Base-by-base conservation (phyloP, 2,329 filamentous ascomycete species). In the Colletotrichum sp. region DNA sequence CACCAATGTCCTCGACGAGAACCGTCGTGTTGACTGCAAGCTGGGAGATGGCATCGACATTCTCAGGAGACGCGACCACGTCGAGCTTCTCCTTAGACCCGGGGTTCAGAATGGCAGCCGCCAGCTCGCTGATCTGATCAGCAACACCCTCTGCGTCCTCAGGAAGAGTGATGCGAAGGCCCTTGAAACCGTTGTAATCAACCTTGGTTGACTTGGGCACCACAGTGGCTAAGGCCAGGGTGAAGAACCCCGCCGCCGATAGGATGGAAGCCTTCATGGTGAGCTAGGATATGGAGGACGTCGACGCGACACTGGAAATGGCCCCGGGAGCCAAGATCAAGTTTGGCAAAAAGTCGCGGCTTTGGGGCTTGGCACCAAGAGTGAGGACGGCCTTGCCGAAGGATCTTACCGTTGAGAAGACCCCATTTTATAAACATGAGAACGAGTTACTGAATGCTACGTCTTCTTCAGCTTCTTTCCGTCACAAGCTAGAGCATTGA, bases 11-110 rank as follows among this genome's bases (percentile, higher is more conserved):
- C 28, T 82, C 77, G 21, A 83, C 80, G 63, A 84, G 78, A 36
- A 82, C 77, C 6, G 78, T 78, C 49, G 80, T 81, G 36, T 85
- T 80, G 18, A 84, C 79, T 2, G 78, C 79, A 16, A 86, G 79
- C 3, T 71, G 75, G 59, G 82, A 78, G 71, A 86, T 83, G 12
- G 78, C 77, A 5, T 65, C 70, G 8, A 83, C 30, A 8, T 85
- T 79, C 18, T 79, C 79, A 10, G 84, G 83, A 0, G 81, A 78
- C 13, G 85, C 73, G 13, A 84, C 79, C 21, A 86, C 78, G 62
- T 86, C 84, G 4, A 86, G 49, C 16, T 34, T 24, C 5, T 57
- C 62, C 24, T 59, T 68, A 8, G 74, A 69, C 0, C 65, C 74
- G 1, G 76, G 66, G 26, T 72, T 70, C 5, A 77, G 44, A 5